A percentile compares a stretch with the other conserved stretches of the same genome.
Conservation (phyloP, 1,284 basidiomycete species). For the Agaricales sp. region DNA sequence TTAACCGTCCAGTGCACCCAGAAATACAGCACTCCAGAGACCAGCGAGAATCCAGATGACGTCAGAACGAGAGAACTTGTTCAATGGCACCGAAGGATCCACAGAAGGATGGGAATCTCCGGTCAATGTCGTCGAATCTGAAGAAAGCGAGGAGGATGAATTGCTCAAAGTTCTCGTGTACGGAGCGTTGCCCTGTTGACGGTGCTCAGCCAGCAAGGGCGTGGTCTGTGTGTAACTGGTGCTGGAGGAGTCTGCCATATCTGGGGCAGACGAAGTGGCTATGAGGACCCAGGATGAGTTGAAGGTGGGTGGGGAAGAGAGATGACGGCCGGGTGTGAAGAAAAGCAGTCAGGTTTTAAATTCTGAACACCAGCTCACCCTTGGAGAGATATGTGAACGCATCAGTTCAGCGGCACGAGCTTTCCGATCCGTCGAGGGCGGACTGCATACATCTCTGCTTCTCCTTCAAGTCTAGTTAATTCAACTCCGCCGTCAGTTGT, state of each 20-base stretch:
- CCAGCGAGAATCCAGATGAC: constrained; percentile 47
- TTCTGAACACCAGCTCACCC: neutral
- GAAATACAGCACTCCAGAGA: constrained; percentile 70
- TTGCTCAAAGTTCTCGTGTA: neutral
- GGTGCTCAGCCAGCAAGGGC: neutral
- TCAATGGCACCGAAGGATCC: constrained; percentile 21
- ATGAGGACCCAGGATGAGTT: neutral
- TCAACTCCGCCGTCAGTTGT: no score
- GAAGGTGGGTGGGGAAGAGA: neutral
- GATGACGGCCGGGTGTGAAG: neutral
- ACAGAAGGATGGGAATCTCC: constrained; percentile 12
- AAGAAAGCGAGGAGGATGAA: constrained; percentile 3
- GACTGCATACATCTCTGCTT: neutral
- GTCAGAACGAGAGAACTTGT: constrained; percentile 40
- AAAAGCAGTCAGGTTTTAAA: neutral
- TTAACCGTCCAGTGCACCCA: constrained; percentile 71
- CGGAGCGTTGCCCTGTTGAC: neutral
- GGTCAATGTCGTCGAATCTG: constrained; percentile 16
- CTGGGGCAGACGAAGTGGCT: neutral
- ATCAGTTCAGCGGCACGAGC: neutral
- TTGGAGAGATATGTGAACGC: no score
- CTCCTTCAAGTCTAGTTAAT: neutral
- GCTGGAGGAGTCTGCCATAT: neutral
- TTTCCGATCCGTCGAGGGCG: neutral
- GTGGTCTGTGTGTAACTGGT: neutral